Percentiles rank a stretch among this genome's conserved stretches.
Evolutionary conservation across 805 yeast genomes (phyloP).

Genomic region (Saturnispora serradocipensis): DNA sequence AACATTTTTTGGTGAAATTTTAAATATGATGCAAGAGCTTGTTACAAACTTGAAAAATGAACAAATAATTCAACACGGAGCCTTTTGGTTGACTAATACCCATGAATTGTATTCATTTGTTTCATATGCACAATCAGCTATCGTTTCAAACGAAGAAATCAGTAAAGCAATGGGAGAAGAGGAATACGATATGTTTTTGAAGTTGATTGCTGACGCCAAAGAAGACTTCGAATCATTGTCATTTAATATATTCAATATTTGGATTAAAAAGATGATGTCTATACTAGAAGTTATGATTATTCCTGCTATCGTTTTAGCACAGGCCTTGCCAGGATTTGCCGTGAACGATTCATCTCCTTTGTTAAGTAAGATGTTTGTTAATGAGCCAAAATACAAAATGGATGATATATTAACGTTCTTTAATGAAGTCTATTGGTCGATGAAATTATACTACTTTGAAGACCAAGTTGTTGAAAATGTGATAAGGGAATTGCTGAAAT

Average conservation of each 20-base stretch:
- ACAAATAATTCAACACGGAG: conserved; percentile 83
- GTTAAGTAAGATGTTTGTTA: conserved; percentile 71
- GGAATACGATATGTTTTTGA: conserved; percentile 84
- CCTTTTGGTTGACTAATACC: conserved; percentile 95
- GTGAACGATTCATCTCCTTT: conserved; percentile 77
- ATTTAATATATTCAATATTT: conserved; percentile 88
- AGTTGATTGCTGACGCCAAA: conserved; percentile 81
- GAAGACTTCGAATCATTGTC: conserved; percentile 91
- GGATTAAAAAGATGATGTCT: conserved; percentile 94
- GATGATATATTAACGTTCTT: conserved; percentile 86
- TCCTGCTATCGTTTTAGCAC: conserved; percentile 91
- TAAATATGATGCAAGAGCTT: conserved; percentile 76
- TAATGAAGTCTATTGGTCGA: conserved; percentile 85
- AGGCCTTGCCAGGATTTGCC: conserved; percentile 91
- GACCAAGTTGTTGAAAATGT: conserved; percentile 76
- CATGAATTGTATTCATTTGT: conserved; percentile 94
- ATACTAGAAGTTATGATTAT: conserved; percentile 84
- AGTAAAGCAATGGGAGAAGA: conserved; percentile 78
- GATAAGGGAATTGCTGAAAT: conserved; percentile 69
- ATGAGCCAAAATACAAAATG: conserved; percentile 73
- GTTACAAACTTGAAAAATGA: conserved; percentile 77
- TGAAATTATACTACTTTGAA: conserved; percentile 86
- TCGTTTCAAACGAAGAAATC: conserved; percentile 71
- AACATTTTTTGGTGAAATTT: conserved; percentile 79
- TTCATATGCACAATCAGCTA: conserved; percentile 87